These are phyloP conservation scores for Samsoniella hepiali DNA, from an alignment of 2,329 filamentous ascomycete genomes.

Conservation along the genomic window DNA sequence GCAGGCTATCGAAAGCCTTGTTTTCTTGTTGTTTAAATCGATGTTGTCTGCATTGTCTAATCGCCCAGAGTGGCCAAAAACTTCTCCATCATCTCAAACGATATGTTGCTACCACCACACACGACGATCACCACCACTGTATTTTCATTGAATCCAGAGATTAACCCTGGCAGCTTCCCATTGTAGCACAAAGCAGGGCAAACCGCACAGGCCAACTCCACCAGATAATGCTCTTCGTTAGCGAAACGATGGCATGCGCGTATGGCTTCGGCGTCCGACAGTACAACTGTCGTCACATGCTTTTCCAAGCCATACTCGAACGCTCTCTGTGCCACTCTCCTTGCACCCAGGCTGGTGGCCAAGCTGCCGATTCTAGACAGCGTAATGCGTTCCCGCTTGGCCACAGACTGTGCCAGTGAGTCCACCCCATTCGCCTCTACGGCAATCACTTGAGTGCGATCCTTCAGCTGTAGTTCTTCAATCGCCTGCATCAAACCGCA, in stretches of 20 bases:
- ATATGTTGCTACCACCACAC: conserved; percentile 33
- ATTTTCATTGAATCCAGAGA: conserved; percentile 23
- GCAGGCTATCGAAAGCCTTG: background rate
- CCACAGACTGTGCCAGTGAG: conserved; percentile 57
- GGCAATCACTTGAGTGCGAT: conserved; percentile 54
- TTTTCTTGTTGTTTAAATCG: background rate
- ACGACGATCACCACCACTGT: conserved; percentile 30
- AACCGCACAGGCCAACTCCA: conserved; percentile 30
- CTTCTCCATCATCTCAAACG: conserved; percentile 29
- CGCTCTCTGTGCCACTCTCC: conserved; percentile 54
- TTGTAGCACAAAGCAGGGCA: conserved; percentile 30
- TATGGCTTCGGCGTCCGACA: conserved; percentile 29
- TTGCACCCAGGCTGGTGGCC: conserved; percentile 67
- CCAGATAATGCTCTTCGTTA: conserved; percentile 29
- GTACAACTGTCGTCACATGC: conserved; percentile 26
- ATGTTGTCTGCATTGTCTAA: background rate
- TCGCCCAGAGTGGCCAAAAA: conserved; percentile 8
- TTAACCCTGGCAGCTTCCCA: conserved; percentile 24
- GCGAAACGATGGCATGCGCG: conserved; percentile 28
- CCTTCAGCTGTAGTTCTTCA: conserved; percentile 22
- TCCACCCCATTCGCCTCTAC: conserved; percentile 72
- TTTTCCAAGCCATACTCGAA: conserved; percentile 30
- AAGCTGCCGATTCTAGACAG: conserved; percentile 67
- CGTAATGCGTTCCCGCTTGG: conserved; percentile 53
- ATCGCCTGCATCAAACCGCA: conserved; percentile 69